Conservation (phyloP, 805 yeast species). For the Saccharomycopsis vini region DNA sequence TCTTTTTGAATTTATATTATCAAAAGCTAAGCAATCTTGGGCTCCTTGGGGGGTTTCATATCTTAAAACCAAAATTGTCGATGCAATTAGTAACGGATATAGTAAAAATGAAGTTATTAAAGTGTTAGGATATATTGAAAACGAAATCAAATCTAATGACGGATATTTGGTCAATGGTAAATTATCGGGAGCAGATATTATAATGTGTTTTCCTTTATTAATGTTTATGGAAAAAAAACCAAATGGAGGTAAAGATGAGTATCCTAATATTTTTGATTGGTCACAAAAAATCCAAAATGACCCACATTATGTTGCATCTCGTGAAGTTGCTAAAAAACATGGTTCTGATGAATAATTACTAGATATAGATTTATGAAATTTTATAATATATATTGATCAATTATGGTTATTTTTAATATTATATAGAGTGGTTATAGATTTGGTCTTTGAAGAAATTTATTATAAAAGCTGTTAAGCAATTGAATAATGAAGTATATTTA, state of each 20-base stretch:
- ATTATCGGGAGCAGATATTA: conserved; percentile 50
- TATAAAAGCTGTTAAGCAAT: too few species aligned
- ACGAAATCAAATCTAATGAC: conserved; percentile 28
- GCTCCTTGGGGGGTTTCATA: conserved; percentile 43
- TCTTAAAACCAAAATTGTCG: conserved; percentile 34
- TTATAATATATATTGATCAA: too few species aligned
- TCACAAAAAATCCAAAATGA: conserved; percentile 1
- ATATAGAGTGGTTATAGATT: too few species aligned
- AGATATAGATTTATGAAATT: too few species aligned
- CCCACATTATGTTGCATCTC: neutral
- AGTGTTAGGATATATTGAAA: conserved; percentile 35
- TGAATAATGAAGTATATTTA: too few species aligned
- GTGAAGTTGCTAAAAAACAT: neutral
- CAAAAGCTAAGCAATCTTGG: conserved; percentile 30
- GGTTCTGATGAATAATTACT: too few species aligned
- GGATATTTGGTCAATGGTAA: conserved; percentile 40
- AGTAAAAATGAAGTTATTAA: conserved; percentile 38
- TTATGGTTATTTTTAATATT: too few species aligned
- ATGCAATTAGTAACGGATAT: conserved; percentile 39
- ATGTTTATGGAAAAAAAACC: too few species aligned
- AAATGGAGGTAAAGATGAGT: too few species aligned
- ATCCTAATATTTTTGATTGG: conserved; percentile 24
- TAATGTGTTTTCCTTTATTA: conserved; percentile 38
- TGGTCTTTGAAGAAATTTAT: too few species aligned
- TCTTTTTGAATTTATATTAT: conserved; percentile 29